These are phyloP conservation scores for Penicillium tannophilum DNA, from an alignment of 495 filamentous ascomycete species.

Conservation along the genomic window DNA sequence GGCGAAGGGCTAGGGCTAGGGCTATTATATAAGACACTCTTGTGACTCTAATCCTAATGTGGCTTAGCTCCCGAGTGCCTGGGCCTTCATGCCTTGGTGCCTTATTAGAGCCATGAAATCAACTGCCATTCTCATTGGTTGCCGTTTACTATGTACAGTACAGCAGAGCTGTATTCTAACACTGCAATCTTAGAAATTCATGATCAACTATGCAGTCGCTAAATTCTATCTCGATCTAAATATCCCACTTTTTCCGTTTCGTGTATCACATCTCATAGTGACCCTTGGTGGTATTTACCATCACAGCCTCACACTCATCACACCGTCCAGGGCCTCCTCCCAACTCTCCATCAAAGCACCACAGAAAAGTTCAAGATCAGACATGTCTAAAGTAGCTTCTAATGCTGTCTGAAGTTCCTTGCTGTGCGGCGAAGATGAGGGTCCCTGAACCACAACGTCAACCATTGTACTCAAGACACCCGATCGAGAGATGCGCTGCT, in stretches of 20 bases:
- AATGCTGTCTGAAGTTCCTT: conserved; percentile 35
- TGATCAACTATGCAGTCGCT: background rate
- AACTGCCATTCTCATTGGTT: background rate
- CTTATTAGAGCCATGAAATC: background rate
- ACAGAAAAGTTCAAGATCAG: conserved; percentile 45
- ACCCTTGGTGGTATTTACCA: background rate
- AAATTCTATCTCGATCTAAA: background rate
- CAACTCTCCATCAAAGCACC: conserved; percentile 51
- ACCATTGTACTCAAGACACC: conserved; percentile 41
- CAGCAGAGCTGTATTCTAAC: background rate
- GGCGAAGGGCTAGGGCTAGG: conserved; percentile 40
- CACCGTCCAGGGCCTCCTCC: conserved; percentile 45
- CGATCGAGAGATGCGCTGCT: conserved; percentile 38
- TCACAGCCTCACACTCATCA: conserved; percentile 39
- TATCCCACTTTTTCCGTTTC: background rate
- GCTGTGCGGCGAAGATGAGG: conserved; percentile 24
- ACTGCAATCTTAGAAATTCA: background rate
- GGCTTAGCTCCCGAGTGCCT: conserved; percentile 6
- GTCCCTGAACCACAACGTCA: conserved; percentile 37
- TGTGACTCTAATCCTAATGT: conserved; percentile 13
- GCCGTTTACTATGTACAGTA: no score
- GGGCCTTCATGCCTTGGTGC: conserved; percentile 9
- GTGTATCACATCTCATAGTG: background rate
- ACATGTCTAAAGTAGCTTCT: conserved; percentile 36
- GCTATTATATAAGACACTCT: conserved; percentile 7